Evolutionary conservation across 768 basidiomycete species (phyloP), one percentile per base, ranked within the genome.

Genomic region (Termitomyces sp.): DNA sequence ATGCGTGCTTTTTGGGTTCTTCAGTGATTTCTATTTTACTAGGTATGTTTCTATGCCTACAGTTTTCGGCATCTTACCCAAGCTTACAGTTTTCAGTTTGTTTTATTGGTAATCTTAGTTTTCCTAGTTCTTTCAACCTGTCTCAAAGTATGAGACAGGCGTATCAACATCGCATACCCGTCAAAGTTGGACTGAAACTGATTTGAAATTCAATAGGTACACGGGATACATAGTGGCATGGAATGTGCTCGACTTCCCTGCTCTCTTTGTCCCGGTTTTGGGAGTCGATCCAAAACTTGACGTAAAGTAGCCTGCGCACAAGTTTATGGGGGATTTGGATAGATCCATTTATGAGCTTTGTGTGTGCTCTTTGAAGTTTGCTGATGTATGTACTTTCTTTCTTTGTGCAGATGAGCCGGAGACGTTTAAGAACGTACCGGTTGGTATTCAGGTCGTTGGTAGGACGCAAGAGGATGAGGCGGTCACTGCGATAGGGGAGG

Each of bases 381-480:
- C 29, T 40, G 25, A 53, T 8, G 7, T 17, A 17, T 25, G 25
- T 25, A 25, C 25, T 25, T 25, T 25, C 25, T 25, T 25, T 57
- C 8, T 25, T 15, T 36, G n/a, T 8, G 2, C 15, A 46, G 89
- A 90, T 66, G 74, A 86, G n/a, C 86, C 88, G 0, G 73, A 77
- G 31, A 76, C 70, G 0, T 89, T 82, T 70, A 72, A 71, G 59
- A 80, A 83, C 59, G 86, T 84, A 0, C 90, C 91, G 0, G 75
- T 92, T 17, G 73, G 77, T 5, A 69, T 92, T 34, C 91, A 92
- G 70, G 69, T 92, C 8, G 77, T 91, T 9, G 88, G 87, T 3
- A 78, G 86, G 48, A 88, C 86, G 5, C 74, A 85, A 60, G 91
- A 92, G 66, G 91, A 92, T 66, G 91, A 92, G 66, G 90, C 85